A percentile compares a stretch with the other conserved stretches of the same genome.
Conservation (phyloP, 2,329 filamentous ascomycete genomes). For the Cadophora sp. region DNA sequence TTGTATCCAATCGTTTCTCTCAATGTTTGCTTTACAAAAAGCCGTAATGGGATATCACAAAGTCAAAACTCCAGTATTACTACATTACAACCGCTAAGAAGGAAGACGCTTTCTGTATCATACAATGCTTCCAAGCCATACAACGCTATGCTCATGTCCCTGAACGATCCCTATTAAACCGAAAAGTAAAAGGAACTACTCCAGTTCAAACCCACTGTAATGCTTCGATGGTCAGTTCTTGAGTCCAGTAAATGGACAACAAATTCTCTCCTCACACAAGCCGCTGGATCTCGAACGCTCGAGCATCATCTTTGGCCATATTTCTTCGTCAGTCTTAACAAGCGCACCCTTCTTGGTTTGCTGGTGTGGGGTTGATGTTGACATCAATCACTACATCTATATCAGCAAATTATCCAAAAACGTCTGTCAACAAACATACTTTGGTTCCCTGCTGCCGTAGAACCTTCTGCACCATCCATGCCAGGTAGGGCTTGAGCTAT, state of each 20-base stretch:
- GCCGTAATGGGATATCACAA: neutral
- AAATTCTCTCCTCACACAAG: neutral
- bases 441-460: conserved; percentile 74
- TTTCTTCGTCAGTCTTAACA: conserved; percentile 55
- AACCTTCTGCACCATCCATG: conserved; percentile 90
- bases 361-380: conserved; percentile 76
- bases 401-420: conserved; percentile 36
- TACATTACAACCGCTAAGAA: conserved; percentile 28
- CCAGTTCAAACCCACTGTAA: neutral
- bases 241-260: neutral
- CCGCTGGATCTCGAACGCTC: neutral
- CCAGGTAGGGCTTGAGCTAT: conserved; percentile 97
- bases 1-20: neutral
- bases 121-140: conserved; percentile 42
- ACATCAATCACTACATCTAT: conserved; percentile 83
- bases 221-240: neutral
- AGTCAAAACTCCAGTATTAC: conserved; percentile 15
- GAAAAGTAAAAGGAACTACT: conserved; percentile 32
- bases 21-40: neutral
- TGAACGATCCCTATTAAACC: conserved; percentile 39
- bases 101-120: conserved; percentile 38
- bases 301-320: neutral
- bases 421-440: conserved; percentile 64
- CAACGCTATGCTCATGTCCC: conserved; percentile 44
- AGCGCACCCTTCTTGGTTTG: conserved; percentile 76